Base-by-base conservation (phyloP, 805 yeast species). In the Zygoascus biomembranicola region DNA sequence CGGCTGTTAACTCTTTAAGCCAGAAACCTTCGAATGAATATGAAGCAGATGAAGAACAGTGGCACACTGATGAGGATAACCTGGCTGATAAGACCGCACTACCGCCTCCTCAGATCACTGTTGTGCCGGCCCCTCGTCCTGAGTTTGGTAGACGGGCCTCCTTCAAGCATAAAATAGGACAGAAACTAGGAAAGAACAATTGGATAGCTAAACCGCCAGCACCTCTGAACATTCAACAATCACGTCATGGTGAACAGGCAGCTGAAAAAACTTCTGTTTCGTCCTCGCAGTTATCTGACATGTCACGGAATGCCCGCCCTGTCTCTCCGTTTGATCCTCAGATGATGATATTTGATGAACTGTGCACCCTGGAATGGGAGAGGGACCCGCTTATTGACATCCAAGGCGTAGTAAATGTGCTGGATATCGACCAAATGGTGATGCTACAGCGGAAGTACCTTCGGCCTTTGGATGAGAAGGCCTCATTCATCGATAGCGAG, bases 361-460 rank as follows among this genome's bases (percentile, higher is more conserved):
- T 60, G 31, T 51, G 63, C 3, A 59, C 66, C 6, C 55, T 65
- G 10, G 66, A 61, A 18, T 62, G 65, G 55, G 68, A 63, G 39
- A 49, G 53, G 31, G 68, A 66, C 35, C 68, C 68, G 11, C 52
- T 66, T 23, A 60, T 66, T 20, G 69, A 66, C 52, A 57, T 53
- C n/a, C 55, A 59, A 32, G 69, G 68, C 6, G 60, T 66, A 14
- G 55, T 52, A 8, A 58, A 63, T 20, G 63, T 66, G 2, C 53
- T 64, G 14, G 63, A 61, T 11, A 53, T 55, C 6, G 64, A 62
- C 32, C 57, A 61, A 26, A 43, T 61, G 19, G 65, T 63, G 5
- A 43, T 63, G 18, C 53, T 66, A 18, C 66, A 64, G 47, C 59
- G 69, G n/a, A 64, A 63, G 41, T 66, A 66, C 46, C 32, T 49